Evolutionary conservation across 164 flowering plant species (phyloP).

Genomic region (Amborella trichopoda): DNA sequence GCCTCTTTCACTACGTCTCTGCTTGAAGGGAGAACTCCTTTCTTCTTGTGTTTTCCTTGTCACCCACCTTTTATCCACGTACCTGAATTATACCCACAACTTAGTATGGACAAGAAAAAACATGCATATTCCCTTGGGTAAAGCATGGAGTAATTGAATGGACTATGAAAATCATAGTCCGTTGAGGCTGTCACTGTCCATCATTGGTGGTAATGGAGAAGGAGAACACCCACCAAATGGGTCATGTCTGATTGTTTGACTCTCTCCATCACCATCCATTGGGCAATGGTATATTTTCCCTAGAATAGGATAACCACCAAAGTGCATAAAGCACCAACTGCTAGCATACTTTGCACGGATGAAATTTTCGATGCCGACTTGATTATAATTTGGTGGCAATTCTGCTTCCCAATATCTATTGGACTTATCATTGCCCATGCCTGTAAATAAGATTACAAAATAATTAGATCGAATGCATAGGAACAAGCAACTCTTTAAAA

Average conservation of each 20-base stretch:
- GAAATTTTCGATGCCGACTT: constrained; percentile 56
- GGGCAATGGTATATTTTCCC: neutral
- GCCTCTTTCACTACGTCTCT: constrained; percentile 4
- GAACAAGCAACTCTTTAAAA: no score
- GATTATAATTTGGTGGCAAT: constrained; percentile 46
- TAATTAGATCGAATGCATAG: neutral
- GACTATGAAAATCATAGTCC: neutral
- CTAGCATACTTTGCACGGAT: constrained; percentile 50
- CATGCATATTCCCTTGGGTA: no score
- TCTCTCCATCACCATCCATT: neutral
- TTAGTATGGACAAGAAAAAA: no score
- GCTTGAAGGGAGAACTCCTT: constrained; percentile 8
- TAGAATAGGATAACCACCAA: neutral
- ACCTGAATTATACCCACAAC: no score
- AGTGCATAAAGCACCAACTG: neutral
- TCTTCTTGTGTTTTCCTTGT: constrained; percentile 11
- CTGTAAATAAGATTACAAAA: constrained; percentile 15
- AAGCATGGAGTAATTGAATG: no score
- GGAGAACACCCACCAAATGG: neutral
- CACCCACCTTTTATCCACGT: constrained; percentile 49
- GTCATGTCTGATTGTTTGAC: neutral
- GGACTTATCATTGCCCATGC: constrained; percentile 67
- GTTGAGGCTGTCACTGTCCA: neutral
- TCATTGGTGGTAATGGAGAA: neutral
- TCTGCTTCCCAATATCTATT: constrained; percentile 82